Base-by-base conservation (phyloP, 768 basidiomycete species). In the Tricholoma hemisulphureum region DNA sequence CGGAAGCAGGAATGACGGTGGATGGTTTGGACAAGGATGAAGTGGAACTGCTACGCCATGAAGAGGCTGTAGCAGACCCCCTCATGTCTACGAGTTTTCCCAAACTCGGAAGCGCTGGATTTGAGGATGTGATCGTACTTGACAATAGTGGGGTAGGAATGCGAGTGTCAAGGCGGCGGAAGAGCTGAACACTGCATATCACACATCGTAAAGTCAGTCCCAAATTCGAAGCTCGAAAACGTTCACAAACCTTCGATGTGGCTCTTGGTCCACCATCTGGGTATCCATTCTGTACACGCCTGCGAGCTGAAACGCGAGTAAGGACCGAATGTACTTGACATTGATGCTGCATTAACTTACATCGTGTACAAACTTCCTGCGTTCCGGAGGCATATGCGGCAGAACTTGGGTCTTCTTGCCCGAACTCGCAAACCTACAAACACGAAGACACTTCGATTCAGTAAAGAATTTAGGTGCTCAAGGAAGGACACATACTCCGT, bases 211-310 rank as follows among this genome's bases (percentile, higher is more conserved):
- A 21, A 31, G 53, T 23, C 56, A 49, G 34, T 52, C 29, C 32
- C 14, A 32, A 6, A 32, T 18, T 34, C 28, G 14, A 50, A 55
- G 3, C 34, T 13, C 57, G 9, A 53, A 26, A 55, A 9, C 20
- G 18, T 37, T 8, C 8, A 69, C 71, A 20, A 18, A 83, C 83
- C 81, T 86, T 49, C 92, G 79, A 66, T 90, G 82, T 0, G 96
- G 96, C 64, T 97, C 96, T 64, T 90, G 89, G 69, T 98, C 96
- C 18, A 99, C 84, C 77, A 94, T 85, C 63, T 90, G 84, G 0
- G 88, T 85, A 59, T 92, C 89, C 69, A 98, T 84, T 18, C 92
- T 80, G 68, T 96, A 98, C 4, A 88, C 74, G 6, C 81, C 75
- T 1, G 93, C 91, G 20, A 97, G 80, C 85, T 91, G 39, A 53